Percentiles rank a stretch among this genome's conserved stretches.
Evolutionary conservation across 306 rosid genomes (phyloP).

Genomic region (Quercus suber): DNA sequence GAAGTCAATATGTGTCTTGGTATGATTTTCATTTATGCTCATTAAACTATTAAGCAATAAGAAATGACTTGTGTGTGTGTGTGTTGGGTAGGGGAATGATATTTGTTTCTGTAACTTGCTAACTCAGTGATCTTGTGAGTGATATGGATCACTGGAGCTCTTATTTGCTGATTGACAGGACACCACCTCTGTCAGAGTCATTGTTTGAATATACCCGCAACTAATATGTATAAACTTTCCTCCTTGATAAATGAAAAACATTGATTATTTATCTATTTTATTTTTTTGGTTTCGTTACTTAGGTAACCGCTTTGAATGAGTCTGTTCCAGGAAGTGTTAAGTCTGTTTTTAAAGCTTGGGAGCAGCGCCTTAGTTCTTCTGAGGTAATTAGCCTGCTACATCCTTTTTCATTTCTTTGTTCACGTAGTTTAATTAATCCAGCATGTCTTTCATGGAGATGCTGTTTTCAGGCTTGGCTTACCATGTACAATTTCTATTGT

Average conservation of each 20-base stretch:
- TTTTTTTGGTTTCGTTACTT: neutral
- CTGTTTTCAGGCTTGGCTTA: neutral
- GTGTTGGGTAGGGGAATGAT: neutral
- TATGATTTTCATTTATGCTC: neutral
- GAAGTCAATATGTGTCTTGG: neutral
- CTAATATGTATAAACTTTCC: neutral
- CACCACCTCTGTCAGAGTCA: neutral
- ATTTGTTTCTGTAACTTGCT: neutral
- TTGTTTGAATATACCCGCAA: neutral
- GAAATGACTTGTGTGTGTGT: neutral
- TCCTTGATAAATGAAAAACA: neutral
- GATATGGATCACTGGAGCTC: neutral
- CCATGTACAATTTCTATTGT: neutral
- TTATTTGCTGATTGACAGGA: neutral
- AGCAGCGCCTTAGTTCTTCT: slow-evolving; percentile 65
- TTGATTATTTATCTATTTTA: neutral
- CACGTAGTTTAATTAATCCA: neutral
- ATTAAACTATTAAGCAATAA: neutral
- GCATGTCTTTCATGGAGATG: neutral
- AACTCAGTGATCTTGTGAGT: neutral
- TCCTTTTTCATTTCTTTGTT: neutral
- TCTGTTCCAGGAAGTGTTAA: slow-evolving; percentile 80
- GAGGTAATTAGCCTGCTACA: slow-evolving; percentile 51
- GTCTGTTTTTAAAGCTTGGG: slow-evolving; percentile 96
- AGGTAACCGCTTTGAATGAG: slow-evolving; percentile 93